Percentiles rank a stretch among this genome's conserved stretches.
Conservation (phyloP, 495 filamentous ascomycete species). For the Xylaria sp. region DNA sequence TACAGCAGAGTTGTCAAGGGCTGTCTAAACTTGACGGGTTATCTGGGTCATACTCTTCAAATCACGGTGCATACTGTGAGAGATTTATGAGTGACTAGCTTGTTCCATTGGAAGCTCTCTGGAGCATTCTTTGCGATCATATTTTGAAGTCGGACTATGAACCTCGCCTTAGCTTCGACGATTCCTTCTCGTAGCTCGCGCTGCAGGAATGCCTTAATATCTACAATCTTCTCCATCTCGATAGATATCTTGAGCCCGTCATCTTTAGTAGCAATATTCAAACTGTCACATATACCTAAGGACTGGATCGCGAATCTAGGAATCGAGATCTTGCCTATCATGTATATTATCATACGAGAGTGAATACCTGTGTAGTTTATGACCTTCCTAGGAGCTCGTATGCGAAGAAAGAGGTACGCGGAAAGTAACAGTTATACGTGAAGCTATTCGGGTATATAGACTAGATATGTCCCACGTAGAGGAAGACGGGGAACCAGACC, state of each 20-base stretch:
- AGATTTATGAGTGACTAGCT: slow-evolving; percentile 1
- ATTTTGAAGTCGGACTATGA: not conserved
- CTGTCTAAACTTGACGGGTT: not conserved
- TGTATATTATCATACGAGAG: no score
- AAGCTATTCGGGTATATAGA: no score
- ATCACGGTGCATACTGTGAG: not conserved
- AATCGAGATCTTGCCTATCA: no score
- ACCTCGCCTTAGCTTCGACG: not conserved
- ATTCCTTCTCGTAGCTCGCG: not conserved
- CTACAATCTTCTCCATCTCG: not conserved
- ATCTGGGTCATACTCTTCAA: slow-evolving; percentile 5
- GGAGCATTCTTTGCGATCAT: not conserved
- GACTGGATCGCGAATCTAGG: no score
- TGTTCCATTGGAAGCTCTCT: slow-evolving; percentile 13
- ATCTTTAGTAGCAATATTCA: not conserved
- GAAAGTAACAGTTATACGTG: no score
- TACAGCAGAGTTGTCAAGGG: slow-evolving; percentile 5
- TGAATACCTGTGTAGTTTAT: no score
- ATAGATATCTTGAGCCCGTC: not conserved
- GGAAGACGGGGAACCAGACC: no score
- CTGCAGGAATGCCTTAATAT: not conserved
- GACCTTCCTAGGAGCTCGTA: no score
- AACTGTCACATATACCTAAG: no score
- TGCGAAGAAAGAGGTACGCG: no score
- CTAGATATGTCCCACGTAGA: no score